These are phyloP conservation scores for Calonectria crousiana DNA, from an alignment of 2,329 filamentous ascomycete species.

Conservation along the genomic window DNA sequence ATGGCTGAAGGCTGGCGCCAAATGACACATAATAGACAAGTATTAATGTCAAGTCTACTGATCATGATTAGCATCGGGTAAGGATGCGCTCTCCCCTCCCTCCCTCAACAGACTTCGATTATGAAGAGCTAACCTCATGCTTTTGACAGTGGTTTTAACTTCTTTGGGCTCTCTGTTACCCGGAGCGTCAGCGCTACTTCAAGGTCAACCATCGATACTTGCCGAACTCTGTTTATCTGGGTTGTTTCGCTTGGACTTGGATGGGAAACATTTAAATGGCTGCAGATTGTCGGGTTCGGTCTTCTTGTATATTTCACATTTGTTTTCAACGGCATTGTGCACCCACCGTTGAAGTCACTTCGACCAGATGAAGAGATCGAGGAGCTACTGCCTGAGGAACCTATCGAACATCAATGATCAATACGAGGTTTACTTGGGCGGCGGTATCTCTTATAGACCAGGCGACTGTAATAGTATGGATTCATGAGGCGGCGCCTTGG, in stretches of 20 bases:
- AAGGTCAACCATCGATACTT: conserved; percentile 96
- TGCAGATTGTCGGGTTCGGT: conserved; percentile 90
- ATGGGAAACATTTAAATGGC: conserved; percentile 98
- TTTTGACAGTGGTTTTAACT: conserved; percentile 87
- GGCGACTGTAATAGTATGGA: neutral
- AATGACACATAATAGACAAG: conserved; percentile 77
- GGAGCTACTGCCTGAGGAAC: conserved; percentile 83
- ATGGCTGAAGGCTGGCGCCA: conserved; percentile 86
- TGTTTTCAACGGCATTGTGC: conserved; percentile 94
- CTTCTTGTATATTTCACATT: conserved; percentile 97
- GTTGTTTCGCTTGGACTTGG: conserved; percentile 91
- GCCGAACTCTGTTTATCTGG: conserved; percentile 98
- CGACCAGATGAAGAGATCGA: conserved; percentile 66
- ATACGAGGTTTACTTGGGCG: neutral
- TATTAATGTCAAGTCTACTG: conserved; percentile 82
- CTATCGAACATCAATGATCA: conserved; percentile 75
- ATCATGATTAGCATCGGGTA: conserved; percentile 99
- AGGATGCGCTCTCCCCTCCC: conserved; percentile 6
- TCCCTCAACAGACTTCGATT: too few species aligned
- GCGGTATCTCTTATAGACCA: neutral
- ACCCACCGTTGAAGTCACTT: conserved; percentile 81
- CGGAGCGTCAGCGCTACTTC: conserved; percentile 91
- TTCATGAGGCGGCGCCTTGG: conserved; percentile 19
- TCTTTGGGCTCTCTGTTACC: conserved; percentile 96
- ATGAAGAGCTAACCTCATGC: conserved; percentile 33